Conservation (phyloP, 495 filamentous ascomycete species). For the Cercophora newfieldiana region DNA sequence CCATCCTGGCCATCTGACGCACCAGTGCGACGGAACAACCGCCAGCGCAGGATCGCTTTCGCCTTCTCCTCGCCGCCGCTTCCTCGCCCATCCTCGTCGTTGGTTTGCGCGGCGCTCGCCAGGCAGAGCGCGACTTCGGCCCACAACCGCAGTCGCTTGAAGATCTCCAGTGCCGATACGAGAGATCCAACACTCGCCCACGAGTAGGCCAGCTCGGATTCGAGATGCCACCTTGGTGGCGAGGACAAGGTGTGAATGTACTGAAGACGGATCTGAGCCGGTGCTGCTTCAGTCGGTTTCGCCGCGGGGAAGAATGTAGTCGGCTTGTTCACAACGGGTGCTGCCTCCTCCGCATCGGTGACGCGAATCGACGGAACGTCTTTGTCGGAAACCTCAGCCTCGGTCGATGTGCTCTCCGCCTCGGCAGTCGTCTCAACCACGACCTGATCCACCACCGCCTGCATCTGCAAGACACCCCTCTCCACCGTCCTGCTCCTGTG, state of each 20-base stretch:
- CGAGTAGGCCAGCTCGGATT: conserved; percentile 85
- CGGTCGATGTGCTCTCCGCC: conserved; percentile 9
- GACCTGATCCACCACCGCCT: conserved; percentile 94
- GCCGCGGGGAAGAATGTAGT: conserved; percentile 83
- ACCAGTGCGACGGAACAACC: conserved; percentile 67
- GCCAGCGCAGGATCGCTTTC: conserved; percentile 66
- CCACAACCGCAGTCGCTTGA: conserved; percentile 92
- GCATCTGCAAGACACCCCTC: conserved; percentile 86
- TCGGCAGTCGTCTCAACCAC: conserved; percentile 75
- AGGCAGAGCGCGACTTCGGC: conserved; percentile 92
- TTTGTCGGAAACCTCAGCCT: conserved; percentile 19
- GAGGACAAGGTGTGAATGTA: conserved; percentile 82
- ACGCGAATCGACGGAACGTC: conserved; percentile 45
- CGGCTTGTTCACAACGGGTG: conserved; percentile 34
- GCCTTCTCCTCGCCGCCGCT: conserved; percentile 73
- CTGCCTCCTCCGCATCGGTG: conserved; percentile 26
- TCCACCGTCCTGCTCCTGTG: conserved; percentile 84
- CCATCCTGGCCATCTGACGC: conserved; percentile 24
- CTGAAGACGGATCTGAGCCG: conserved; percentile 69
- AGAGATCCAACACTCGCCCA: conserved; percentile 88
- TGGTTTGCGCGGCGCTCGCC: conserved; percentile 57
- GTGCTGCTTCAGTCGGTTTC: conserved; percentile 73
- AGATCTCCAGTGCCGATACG: conserved; percentile 90
- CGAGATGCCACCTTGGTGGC: conserved; percentile 88
- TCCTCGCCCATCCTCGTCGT: conserved; percentile 59